Evolutionary conservation across 768 basidiomycete species (phyloP), one percentile per base, ranked within the genome.

Genomic region (Thelephora aurantiotincta): DNA sequence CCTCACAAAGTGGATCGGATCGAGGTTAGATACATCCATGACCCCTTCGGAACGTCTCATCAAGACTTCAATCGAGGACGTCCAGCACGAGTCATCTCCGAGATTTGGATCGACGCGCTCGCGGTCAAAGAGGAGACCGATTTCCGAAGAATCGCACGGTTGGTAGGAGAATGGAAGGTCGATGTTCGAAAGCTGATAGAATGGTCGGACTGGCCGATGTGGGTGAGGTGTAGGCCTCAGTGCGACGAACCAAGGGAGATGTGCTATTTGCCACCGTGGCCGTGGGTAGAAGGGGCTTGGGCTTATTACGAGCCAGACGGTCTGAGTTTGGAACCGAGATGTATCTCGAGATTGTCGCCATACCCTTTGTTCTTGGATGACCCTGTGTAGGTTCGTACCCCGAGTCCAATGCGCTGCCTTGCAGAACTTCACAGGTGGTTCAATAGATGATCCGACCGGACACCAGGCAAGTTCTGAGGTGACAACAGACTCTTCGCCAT

Each of bases 141-240:
- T 30, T 9, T 30, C 26, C 26, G 9, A 9, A 30, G 9, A 30
- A 4, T 30, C 9, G 13, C 13, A 19, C 35, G 42, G 48, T 16
- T 58, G 38, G 35, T 60, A n/a, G 19, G 19, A 11, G 33, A 46
- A 5, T 76, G 74, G 74, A 55, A 46, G 7, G 42, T 34, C 16
- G 62, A 66, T 6, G 42, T 71, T 18, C 49, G 60, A 5, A 50
- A 45, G 2, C 53, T 77, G 18, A 71, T 75, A 65, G 41, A 34
- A 0, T 77, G 75, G 75, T 58, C 77, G 0, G 75, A 71, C 50
- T 78, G 75, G 75, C 66, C 58, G 35, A 56, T 65, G 5, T 77
- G 75, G 74, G 54, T 67, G 1, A 70, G 60, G 38, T 76, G 75
- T 45, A 57, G 55, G 2, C 73, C 74, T 19, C 63, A 55, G 0